Evolutionary conservation across 139 green algal genomes (phyloP).

Genomic region (Auxenochlorella protothecoides): DNA sequence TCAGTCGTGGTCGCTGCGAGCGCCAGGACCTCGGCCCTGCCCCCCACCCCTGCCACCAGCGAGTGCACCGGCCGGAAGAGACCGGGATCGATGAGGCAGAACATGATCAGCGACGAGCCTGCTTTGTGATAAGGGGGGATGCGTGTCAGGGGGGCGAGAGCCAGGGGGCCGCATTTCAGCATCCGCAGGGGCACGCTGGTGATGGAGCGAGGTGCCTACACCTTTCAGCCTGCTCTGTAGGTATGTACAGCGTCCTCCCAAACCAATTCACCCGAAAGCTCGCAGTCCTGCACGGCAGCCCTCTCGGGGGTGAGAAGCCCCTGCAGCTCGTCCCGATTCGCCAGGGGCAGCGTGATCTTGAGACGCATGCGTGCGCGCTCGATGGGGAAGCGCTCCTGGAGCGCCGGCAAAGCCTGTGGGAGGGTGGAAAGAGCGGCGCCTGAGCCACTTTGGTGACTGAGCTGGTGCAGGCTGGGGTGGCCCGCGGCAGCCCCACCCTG

Average conservation of each 20-base stretch:
- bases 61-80: slow-evolving; percentile 71
- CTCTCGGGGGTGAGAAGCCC: slow-evolving; percentile 11
- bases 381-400: slow-evolving; percentile 79
- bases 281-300: background rate
- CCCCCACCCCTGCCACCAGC: slow-evolving; percentile 50
- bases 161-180: background rate
- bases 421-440: background rate
- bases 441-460: background rate
- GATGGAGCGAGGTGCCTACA: no score
- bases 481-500: no score
- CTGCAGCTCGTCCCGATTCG: slow-evolving; percentile 30
- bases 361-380: slow-evolving; percentile 87
- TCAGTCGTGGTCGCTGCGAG: slow-evolving; percentile 43
- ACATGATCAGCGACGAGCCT: slow-evolving; percentile 6
- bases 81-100: slow-evolving; percentile 76
- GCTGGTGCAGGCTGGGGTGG: no score
- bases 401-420: slow-evolving; percentile 52
- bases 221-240: no score
- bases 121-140: background rate
- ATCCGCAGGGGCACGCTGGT: no score
- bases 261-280: slow-evolving; percentile 4
- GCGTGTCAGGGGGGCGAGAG: background rate
- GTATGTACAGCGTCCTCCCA: background rate
- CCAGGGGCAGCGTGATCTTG: slow-evolving; percentile 38
- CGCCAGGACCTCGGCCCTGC: slow-evolving; percentile 76